Conservation (phyloP, 2,329 filamentous ascomycete genomes). For the Byssothecium circinans region DNA sequence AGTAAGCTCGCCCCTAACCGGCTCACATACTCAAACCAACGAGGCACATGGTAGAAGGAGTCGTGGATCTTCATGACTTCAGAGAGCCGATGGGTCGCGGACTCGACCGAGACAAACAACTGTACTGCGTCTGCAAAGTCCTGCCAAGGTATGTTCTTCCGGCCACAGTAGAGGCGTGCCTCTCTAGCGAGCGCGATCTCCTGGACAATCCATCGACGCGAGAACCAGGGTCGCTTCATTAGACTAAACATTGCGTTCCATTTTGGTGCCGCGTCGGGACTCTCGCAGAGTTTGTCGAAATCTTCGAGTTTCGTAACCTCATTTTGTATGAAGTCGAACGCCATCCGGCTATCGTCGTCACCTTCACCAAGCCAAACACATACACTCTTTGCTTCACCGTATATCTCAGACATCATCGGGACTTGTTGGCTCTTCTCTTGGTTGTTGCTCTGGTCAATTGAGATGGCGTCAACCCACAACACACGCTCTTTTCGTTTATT, state of each 20-base stretch:
- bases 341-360: conserved; percentile 24
- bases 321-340: conserved; percentile 37
- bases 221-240: conserved; percentile 46
- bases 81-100: conserved; percentile 40
- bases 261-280: conserved; percentile 20
- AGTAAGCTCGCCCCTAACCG: conserved; percentile 41
- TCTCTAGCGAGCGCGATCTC: conserved; percentile 44
- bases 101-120: conserved; percentile 45
- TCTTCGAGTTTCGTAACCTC: conserved; percentile 35
- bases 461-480: conserved; percentile 15
- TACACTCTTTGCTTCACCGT: conserved; percentile 14
- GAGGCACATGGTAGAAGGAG: conserved; percentile 25
- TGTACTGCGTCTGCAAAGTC: conserved; percentile 45
- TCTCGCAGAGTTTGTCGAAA: conserved; percentile 33
- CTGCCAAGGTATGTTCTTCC: conserved; percentile 40
- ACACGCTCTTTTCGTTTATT: conserved; percentile 1
- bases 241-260: conserved; percentile 39
- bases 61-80: conserved; percentile 40
- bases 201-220: conserved; percentile 48
- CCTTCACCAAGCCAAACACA: conserved; percentile 33
- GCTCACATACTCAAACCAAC: conserved; percentile 42
- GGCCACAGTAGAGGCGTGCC: conserved; percentile 44
- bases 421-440: conserved; percentile 22
- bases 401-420: conserved; percentile 23
- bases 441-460: conserved; percentile 13